Conservation (phyloP, 345 rosid species). For the Arabis alpina region DNA sequence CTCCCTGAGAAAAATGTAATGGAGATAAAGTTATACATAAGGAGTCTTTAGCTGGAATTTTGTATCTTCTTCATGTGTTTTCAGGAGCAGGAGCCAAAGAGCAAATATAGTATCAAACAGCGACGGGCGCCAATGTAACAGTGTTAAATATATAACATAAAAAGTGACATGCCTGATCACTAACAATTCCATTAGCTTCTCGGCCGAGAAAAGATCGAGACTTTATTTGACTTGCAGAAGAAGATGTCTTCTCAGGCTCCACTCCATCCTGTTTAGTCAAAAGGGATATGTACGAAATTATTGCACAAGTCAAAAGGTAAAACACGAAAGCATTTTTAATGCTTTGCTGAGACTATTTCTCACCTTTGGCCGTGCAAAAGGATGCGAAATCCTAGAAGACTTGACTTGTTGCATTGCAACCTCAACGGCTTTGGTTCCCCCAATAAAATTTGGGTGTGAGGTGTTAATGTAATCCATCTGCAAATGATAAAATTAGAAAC, state of each 20-base stretch:
- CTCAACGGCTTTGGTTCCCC: conserved; percentile 95
- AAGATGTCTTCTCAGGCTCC: conserved; percentile 72
- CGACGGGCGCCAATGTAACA: neutral
- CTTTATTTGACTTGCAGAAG: conserved; percentile 60
- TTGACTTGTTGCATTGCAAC: conserved; percentile 70
- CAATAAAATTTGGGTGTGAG: conserved; percentile 88
- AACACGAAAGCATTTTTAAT: conserved; percentile 5
- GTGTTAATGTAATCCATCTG: conserved; percentile 99
- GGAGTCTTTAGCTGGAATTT: conserved; percentile 9
- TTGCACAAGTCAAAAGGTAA: neutral
- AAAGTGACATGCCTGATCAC: conserved; percentile 73
- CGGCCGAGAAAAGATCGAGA: conserved; percentile 76
- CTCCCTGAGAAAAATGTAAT: conserved; percentile 52
- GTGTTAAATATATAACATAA: neutral
- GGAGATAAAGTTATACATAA: conserved; percentile 3
- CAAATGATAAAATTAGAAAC: conserved; percentile 13
- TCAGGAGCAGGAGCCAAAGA: conserved; percentile 8
- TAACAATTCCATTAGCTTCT: conserved; percentile 70
- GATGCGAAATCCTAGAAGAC: conserved; percentile 59
- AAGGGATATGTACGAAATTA: neutral
- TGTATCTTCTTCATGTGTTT: conserved; percentile 12
- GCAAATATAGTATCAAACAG: neutral
- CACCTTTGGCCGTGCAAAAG: conserved; percentile 65
- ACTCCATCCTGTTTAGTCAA: conserved; percentile 56
- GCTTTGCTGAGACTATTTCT: conserved; percentile 1